Evolutionary conservation across 441 rosid genomes (phyloP).

Genomic region (Gossypium lobatum): DNA sequence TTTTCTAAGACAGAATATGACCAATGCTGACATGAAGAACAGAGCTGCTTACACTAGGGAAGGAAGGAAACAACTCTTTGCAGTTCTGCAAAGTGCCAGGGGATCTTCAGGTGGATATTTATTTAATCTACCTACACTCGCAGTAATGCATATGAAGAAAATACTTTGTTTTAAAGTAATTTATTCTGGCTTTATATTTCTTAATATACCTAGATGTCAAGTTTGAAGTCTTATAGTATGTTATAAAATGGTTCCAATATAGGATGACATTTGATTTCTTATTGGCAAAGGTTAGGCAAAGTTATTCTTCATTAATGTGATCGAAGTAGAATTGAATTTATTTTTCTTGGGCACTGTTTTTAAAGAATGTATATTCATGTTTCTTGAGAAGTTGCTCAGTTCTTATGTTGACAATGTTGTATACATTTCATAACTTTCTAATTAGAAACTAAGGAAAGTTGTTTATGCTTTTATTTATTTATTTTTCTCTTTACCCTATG

Average conservation of each 20-base stretch:
- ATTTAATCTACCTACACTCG: conserved; percentile 13
- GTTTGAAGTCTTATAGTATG: neutral
- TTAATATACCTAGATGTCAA: neutral
- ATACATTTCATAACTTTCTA: neutral
- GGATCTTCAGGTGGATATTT: conserved; percentile 89
- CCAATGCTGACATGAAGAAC: conserved; percentile 60
- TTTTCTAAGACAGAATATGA: conserved; percentile 52
- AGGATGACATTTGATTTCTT: conserved; percentile 4
- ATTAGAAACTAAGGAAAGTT: neutral
- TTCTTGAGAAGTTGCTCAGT: neutral
- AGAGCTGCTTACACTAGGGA: conserved; percentile 90
- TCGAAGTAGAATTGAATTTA: neutral
- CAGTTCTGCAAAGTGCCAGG: conserved; percentile 97
- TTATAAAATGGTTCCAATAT: neutral
- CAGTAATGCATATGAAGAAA: neutral
- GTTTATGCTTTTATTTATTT: neutral
- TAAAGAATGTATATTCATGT: neutral
- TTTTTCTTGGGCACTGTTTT: neutral
- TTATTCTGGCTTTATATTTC: neutral
- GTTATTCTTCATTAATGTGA: neutral
- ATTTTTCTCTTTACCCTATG: neutral
- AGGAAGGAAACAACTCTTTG: conserved; percentile 97
- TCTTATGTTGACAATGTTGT: neutral
- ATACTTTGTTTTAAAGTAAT: neutral
- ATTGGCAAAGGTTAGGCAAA: neutral